Base-by-base conservation (phyloP, 2,329 filamentous ascomycete genomes). In the Fusarium clavum region DNA sequence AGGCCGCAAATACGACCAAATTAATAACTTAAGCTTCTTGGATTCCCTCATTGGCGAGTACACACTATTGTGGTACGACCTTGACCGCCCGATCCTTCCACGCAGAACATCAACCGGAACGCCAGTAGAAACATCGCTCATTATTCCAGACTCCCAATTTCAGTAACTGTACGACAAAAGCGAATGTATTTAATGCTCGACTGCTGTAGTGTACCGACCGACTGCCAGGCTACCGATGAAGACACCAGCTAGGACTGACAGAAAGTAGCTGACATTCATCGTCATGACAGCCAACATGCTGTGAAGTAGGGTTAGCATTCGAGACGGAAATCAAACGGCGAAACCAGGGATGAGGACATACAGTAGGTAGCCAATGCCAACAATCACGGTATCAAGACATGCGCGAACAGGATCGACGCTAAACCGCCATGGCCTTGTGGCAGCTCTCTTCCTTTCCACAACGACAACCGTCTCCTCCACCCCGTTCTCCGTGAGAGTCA, bases 251-350 rank as follows among this genome's bases (percentile, higher is more conserved):
- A 96, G 85, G n/a, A 94, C 86, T 0, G 92, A 94, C 57, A 94
- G 80, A 78, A 95, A 95, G 78, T 96, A 96, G 14, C 93, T 93
- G 18, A 95, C 87, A 74, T 96, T 96, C 83, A 93, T 89, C 2
- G 92, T 94, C 93, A 96, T 97, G 77, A 97, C 92, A 16, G 92
- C 93, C 81, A 97, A 83, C 94, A 97, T 97, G 64, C 94, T 97
- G 55, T 8, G n/a, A 13, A n/a, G 18, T 6, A 30, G 11, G 10
- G 22, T 71, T 62, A 44, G 52, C 57, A 48, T 61, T 53, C 22
- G 65, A 30, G 22, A 16, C 13, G 38, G 16, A 40, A 22, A 29
- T 11, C 6, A 24, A 44, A 8, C 16, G 16, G 3, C 7, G 4
- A 13, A 20, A 25, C 5, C 8, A n/a, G 24, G 20, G 4, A 25